A percentile compares a stretch with the other conserved stretches of the same genome.
Evolutionary conservation across 768 basidiomycete genomes (phyloP).

Genomic region (Termitomyces sp.): DNA sequence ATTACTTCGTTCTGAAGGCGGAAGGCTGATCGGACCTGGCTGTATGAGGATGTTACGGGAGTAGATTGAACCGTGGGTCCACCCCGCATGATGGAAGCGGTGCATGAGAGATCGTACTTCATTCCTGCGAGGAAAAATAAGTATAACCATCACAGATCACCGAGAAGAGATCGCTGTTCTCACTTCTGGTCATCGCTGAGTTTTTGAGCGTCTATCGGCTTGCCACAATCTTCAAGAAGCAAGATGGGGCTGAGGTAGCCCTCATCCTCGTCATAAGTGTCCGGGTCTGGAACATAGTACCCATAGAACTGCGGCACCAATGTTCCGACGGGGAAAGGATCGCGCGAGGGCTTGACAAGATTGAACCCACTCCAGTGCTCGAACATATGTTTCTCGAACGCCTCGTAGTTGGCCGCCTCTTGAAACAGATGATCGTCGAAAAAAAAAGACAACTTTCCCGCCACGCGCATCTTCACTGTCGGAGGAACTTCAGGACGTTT

Average conservation of each 20-base stretch:
- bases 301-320: slow-evolving; percentile 50
- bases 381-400: no score
- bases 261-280: not conserved
- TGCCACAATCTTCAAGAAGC: slow-evolving; percentile 41
- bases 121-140: slow-evolving; percentile 17
- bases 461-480: slow-evolving; percentile 37
- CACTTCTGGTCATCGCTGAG: slow-evolving; percentile 37
- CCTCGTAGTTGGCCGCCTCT: slow-evolving; percentile 30
- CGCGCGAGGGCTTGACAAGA: no score
- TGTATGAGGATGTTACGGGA: slow-evolving; percentile 37
- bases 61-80: slow-evolving; percentile 32
- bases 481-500: slow-evolving; percentile 20
- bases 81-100: slow-evolving; percentile 31
- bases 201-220: slow-evolving; percentile 17
- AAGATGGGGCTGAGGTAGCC: slow-evolving; percentile 37
- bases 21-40: slow-evolving; percentile 23
- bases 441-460: slow-evolving; percentile 41
- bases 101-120: slow-evolving; percentile 38
- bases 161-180: not conserved
- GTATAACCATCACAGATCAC: not conserved
- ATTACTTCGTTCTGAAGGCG: slow-evolving; percentile 8
- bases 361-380: slow-evolving; percentile 1
- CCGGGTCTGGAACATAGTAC: slow-evolving; percentile 38
- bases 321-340: no score
- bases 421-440: slow-evolving; percentile 31